These are phyloP conservation scores for Physcomitrium patens DNA, from an alignment of 225 moss, liverwort and hornwort species.

Conservation along the genomic window DNA sequence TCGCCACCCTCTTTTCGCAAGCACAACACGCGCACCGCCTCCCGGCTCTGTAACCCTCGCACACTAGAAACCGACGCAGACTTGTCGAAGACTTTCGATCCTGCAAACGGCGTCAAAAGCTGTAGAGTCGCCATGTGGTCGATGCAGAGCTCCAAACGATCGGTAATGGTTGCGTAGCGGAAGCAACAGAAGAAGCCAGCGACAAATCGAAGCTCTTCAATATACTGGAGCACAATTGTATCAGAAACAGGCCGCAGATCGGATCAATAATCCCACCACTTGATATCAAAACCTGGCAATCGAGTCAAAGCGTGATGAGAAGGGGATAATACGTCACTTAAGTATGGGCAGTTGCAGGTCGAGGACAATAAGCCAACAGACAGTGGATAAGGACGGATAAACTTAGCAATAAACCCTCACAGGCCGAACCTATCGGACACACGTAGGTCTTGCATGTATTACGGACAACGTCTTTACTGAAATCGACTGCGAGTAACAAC, in stretches of 20 bases:
- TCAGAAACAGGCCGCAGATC: not conserved
- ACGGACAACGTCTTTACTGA: not conserved
- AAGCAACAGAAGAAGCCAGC: not conserved
- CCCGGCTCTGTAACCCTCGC: constrained; percentile 30
- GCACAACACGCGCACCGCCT: constrained; percentile 40
- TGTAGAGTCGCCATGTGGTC: constrained; percentile 43
- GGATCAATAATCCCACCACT: not conserved
- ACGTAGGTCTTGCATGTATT: constrained; percentile 7
- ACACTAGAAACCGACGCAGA: constrained; percentile 5
- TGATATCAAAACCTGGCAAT: not conserved
- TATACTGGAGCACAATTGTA: not conserved
- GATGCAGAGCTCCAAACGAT: not conserved
- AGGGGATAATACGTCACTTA: not conserved
- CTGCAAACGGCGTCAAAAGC: constrained; percentile 22
- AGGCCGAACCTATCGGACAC: not conserved
- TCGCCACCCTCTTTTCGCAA: constrained; percentile 14
- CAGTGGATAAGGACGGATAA: constrained; percentile 13
- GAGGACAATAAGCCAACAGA: not conserved
- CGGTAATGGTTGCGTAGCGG: constrained; percentile 1
- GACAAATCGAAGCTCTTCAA: constrained; percentile 12
- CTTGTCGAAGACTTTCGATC: constrained; percentile 21
- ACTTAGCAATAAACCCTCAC: not conserved
- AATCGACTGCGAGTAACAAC: constrained; percentile 5
- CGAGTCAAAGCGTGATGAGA: not conserved
- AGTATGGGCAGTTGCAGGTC: not conserved